Evolutionary conservation across 2,329 filamentous ascomycete species (phyloP).

Genomic region (Capronia americana): DNA sequence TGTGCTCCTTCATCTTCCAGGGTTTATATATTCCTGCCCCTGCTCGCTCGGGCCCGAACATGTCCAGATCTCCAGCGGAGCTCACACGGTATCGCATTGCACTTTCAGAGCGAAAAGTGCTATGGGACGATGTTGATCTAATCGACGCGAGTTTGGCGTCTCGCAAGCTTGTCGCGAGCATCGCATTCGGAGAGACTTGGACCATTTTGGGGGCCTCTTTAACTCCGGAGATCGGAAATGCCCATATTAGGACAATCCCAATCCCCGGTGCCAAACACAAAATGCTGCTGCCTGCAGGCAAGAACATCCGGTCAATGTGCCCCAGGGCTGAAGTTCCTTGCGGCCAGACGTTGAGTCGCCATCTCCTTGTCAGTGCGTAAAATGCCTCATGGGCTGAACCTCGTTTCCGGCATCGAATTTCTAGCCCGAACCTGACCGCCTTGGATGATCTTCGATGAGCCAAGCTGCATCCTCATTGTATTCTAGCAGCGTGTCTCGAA

Average conservation of each 20-base stretch:
- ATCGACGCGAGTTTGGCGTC: background rate
- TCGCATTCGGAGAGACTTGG: background rate
- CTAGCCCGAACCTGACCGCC: background rate
- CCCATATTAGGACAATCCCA: background rate
- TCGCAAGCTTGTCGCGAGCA: background rate
- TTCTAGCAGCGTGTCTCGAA: slow-evolving; percentile 28
- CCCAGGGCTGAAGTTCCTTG: background rate
- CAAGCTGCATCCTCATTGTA: slow-evolving; percentile 39
- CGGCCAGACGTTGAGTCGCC: background rate
- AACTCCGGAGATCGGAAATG: slow-evolving; percentile 16
- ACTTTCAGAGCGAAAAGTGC: too few relatives aligned
- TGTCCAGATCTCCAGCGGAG: background rate
- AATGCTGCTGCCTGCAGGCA: background rate
- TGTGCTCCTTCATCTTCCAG: background rate
- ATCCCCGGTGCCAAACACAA: background rate
- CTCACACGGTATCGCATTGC: background rate
- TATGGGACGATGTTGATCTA: too few relatives aligned
- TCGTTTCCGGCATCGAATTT: background rate
- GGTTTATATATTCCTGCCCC: background rate
- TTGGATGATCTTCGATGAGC: slow-evolving; percentile 23
- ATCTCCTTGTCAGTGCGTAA: background rate
- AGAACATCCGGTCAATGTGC: background rate
- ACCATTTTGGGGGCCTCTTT: slow-evolving; percentile 1
- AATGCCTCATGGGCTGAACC: background rate
- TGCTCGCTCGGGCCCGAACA: background rate